Percentiles rank a stretch among this genome's conserved stretches.
phyloP scores from a whole-genome alignment of 805 yeast genomes.

The Candida andamanensis region DNA sequence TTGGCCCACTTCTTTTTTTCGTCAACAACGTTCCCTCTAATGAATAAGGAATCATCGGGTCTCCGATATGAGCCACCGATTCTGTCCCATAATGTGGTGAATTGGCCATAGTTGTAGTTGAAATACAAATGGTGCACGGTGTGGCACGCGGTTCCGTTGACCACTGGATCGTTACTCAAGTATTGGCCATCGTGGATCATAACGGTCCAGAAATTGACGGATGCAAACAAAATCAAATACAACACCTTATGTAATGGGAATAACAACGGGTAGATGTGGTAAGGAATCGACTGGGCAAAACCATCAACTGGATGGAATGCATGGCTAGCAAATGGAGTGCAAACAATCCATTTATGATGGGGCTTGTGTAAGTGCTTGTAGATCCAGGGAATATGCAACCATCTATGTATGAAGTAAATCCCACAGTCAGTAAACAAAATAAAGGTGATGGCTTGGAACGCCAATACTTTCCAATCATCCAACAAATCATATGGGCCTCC shows the following conservation, averaged over 20 bases:
- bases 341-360: constrained; percentile 98
- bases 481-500: constrained; percentile 54
- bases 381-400: constrained; percentile 87
- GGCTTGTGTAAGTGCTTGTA: constrained; percentile 91
- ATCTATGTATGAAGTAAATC: constrained; percentile 86
- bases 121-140: constrained; percentile 95
- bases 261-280: constrained; percentile 85
- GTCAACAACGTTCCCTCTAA: constrained; percentile 43
- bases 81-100: constrained; percentile 97
- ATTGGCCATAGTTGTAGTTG: constrained; percentile 97
- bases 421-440: constrained; percentile 92
- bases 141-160: constrained; percentile 98
- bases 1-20: constrained; percentile 60
- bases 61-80: constrained; percentile 88
- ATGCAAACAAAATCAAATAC: constrained; percentile 75
- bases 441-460: constrained; percentile 69
- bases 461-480: constrained; percentile 64
- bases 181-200: constrained; percentile 98
- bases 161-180: constrained; percentile 85
- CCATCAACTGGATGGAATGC: constrained; percentile 99
- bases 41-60: constrained; percentile 82
- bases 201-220: constrained; percentile 97
- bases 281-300: constrained; percentile 86
- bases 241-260: constrained; percentile 90
- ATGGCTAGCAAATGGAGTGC: constrained; percentile 97